Conservation (phyloP, 2,329 filamentous ascomycete genomes). For the Alternaria ventricosa region DNA sequence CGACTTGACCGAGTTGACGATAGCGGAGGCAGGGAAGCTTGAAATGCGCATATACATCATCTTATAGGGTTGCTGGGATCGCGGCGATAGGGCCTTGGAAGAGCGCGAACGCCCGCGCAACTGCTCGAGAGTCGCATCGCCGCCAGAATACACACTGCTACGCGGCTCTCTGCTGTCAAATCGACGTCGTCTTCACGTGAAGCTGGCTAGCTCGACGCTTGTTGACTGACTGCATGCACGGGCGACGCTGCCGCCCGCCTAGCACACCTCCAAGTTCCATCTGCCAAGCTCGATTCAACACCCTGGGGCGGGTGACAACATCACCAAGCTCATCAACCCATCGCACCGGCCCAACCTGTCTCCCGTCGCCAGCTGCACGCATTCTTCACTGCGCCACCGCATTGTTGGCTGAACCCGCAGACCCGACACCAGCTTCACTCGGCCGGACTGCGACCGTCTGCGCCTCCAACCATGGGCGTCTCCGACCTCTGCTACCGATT, state of each 20-base stretch:
- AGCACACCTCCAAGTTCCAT: conserved; percentile 9
- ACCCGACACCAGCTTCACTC: conserved; percentile 7
- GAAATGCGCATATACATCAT: not conserved
- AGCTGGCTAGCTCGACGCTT: conserved; percentile 4
- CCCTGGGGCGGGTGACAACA: conserved; percentile 6
- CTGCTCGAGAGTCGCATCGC: not conserved
- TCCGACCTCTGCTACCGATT: conserved; percentile 41
- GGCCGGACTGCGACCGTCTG: conserved; percentile 33
- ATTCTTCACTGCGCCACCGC: conserved; percentile 9
- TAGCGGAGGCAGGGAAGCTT: not conserved
- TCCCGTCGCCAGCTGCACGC: conserved; percentile 20
- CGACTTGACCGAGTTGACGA: not conserved
- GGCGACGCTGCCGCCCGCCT: conserved; percentile 10
- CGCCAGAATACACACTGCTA: not conserved
- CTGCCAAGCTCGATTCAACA: conserved; percentile 11
- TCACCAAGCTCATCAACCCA: conserved; percentile 13
- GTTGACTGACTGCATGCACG: conserved; percentile 8
- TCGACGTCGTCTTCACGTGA: not conserved
- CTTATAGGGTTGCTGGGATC: not conserved
- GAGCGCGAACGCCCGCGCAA: not conserved
- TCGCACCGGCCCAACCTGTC: conserved; percentile 5
- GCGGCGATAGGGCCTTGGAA: not conserved
- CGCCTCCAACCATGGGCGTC: conserved; percentile 42
- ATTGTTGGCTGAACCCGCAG: not conserved
- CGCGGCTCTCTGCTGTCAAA: not conserved